Base-by-base conservation (phyloP, 371 early-diverging fungal species). In the Dinochytrium kinnereticum region DNA sequence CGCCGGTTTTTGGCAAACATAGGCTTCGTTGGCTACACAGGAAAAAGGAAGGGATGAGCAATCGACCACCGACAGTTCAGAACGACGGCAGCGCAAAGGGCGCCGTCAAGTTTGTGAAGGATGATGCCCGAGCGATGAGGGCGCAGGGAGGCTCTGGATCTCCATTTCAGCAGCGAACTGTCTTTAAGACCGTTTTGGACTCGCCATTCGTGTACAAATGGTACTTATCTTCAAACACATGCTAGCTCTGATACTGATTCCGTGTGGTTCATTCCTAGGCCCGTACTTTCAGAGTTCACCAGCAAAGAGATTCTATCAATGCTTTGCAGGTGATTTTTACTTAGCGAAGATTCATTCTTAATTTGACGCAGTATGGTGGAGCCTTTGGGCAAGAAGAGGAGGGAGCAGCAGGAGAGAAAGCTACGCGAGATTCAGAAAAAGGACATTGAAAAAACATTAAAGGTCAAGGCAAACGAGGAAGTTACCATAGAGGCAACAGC, bases 181-280 rank as follows among this genome's bases (percentile, higher is more conserved):
- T 28, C 3, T 44, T 66, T 26, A 66, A 66, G 66, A 38, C 38
- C 30, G 28, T 30, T 21, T 28, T 66, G 44, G 44, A 66, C 30
- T 40, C 66, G 24, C 66, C 66, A 5, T 66, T 40, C 28, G 17
- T 2, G 2, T 66, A 66, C 49, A 66, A 66, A 66, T 66, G 66
- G 66, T 66, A 37, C 13, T 10, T 24, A 26, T 15, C 49, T 49
- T 13, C 13, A 49, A 49, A 15, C n/a, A 49, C 49, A n/a, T n/a
- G n/a, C n/a, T n/a, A n/a, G n/a, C n/a, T n/a, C n/a, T n/a, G n/a
- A n/a, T n/a, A n/a, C n/a, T n/a, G n/a, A n/a, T n/a, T n/a, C n/a
- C n/a, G n/a, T n/a, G n/a, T n/a, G n/a, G n/a, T n/a, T n/a, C n/a
- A n/a, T n/a, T n/a, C 15, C 57, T 15, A 55, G 57, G 57, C 57